Base-by-base conservation (phyloP, 2,329 filamentous ascomycete species). In the Cladosporium halotolerans region DNA sequence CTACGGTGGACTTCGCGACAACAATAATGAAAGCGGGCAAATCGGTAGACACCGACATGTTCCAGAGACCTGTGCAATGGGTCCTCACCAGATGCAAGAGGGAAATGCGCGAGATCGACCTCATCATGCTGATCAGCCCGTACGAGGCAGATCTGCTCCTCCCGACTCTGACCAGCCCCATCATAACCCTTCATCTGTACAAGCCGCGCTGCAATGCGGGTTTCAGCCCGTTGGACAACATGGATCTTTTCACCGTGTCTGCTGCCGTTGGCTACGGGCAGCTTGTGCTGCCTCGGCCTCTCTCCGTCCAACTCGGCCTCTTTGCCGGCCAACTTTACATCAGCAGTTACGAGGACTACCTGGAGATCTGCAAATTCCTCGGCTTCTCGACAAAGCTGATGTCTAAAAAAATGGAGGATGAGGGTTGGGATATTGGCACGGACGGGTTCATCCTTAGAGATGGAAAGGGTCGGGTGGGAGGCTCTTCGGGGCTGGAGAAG, bases 301-400 rank as follows among this genome's bases (percentile, higher is more conserved):
- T 79, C 0, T 64, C 69, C 0, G 67, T 72, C 0, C 72, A 80
- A 53, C 72, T 89, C 0, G 84, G 85, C 41, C 67, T 89, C 0
- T 88, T 89, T 52, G 73, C 86, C 0, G 86, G 85, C 0, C 82
- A 86, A 52, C 72, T 88, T 0, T 89, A 88, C 58, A 70, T 88
- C 9, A 65, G 63, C 0, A 75, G 72, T 0, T 79, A 74, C 41
- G 54, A 68, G 0, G 77, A 86, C 50, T 89, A 88, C 56, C 57
- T 64, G 0, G 63, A 70, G 1, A 62, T 77, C 0, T 84, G 81
- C 55, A 63, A 70, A 1, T 76, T 75, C 39, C 67, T 87, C 0
- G 78, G 81, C 0, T 61, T 86, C 2, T 58, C 59, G 3, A 45
- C 2, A 28, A 51, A 9, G 9, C 36, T 7, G 4, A 19, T 51